Conservation (phyloP, 106 monocot genomes). For the Allium cepa region DNA sequence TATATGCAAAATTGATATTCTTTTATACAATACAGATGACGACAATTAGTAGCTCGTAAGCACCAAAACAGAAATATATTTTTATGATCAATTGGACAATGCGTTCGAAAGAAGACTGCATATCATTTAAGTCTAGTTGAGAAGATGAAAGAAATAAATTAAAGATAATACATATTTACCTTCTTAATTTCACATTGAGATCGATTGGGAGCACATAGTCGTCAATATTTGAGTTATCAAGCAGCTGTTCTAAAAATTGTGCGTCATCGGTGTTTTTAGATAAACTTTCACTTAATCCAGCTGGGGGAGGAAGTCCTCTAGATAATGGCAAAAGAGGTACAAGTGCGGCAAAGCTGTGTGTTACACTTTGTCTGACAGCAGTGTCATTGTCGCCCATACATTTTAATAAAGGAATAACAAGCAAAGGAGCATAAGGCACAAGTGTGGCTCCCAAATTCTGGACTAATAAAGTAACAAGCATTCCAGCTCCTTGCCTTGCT, state of each 20-base stretch:
- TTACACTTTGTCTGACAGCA: conserved; percentile 83
- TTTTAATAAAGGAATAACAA: conserved; percentile 90
- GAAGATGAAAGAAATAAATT: neutral
- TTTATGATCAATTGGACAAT: too few relatives aligned
- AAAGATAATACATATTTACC: conserved; percentile 27
- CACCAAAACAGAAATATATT: neutral
- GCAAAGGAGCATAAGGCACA: conserved; percentile 87
- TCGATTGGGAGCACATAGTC: conserved; percentile 77
- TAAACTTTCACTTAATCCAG: conserved; percentile 55
- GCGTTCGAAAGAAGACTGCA: too few relatives aligned
- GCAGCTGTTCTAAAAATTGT: conserved; percentile 89
- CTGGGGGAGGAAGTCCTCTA: conserved; percentile 57
- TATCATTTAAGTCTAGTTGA: too few relatives aligned
- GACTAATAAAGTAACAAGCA: conserved; percentile 87
- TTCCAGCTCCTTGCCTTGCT: conserved; percentile 91
- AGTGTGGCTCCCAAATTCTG: conserved; percentile 72
- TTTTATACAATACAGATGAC: too few relatives aligned
- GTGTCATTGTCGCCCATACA: conserved; percentile 87
- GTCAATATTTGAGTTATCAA: conserved; percentile 96
- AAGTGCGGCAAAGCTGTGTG: conserved; percentile 94
- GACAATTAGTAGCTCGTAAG: neutral
- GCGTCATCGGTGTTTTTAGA: conserved; percentile 76
- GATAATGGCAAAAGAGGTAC: conserved; percentile 89
- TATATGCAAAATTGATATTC: too few relatives aligned
- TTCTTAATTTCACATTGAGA: conserved; percentile 68